Base-by-base conservation (phyloP, 345 rosid genomes). In the Salix exigua region DNA sequence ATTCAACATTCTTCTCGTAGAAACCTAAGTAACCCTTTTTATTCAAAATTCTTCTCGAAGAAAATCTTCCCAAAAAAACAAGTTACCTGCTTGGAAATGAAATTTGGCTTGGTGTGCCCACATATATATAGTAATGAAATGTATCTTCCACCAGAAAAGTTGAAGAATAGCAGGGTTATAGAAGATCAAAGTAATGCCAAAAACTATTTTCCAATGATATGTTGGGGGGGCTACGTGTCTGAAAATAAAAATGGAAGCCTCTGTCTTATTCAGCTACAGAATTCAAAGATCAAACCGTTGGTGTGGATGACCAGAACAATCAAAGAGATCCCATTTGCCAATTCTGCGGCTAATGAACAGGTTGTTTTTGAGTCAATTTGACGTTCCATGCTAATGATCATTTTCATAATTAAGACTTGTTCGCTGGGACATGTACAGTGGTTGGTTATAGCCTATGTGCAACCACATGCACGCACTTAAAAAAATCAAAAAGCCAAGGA, bases 371-470 rank as follows among this genome's bases (percentile, higher is more conserved):
- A 70, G 73, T 74, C 74, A 77, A 58, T 60, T 48, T 79, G 30
- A 62, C 74, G 42, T 80, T 66, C 44, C 48, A 18, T 63, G 3
- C 23, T 30, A 61, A 19, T 30, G 6, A 72, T 81, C 77, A 83
- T 72, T 74, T 58, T 63, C 78, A 68, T 30, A 33, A 33, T 33
- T 33, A 65, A 38, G 71, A 28, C 40, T 33, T 3, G 53, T 42
- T 19, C 21, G 23, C 2, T 37, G 77, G 50, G 50, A 13, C 73
- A 71, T 71, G 72, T 37, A 53, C 68, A 26, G 44, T 46, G 67
- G 83, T 72, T 72, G 84, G 55, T 73, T 73, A 55, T 37, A 33
- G 51, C 78, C 66, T 58, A 38, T 46, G 66, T 69, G 67, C 71
- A 75, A 78, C 80, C 51, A 65, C 55, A 76, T 74, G 40, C 33